These are phyloP conservation scores for Emergomyces orientalis DNA, from an alignment of 2,329 filamentous ascomycete genomes.

Conservation along the genomic window DNA sequence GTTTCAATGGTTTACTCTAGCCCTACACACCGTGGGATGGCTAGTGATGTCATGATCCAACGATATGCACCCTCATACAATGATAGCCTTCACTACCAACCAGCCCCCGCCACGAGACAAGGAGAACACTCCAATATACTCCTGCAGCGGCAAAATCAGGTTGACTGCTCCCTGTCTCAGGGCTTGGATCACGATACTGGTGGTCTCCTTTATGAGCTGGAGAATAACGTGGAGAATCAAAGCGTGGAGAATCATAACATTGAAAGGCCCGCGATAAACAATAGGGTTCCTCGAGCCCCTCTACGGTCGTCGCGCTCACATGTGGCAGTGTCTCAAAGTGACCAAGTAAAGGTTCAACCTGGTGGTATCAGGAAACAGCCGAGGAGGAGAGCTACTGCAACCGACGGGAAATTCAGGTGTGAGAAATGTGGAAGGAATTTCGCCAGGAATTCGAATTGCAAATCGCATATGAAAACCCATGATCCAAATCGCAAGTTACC, in stretches of 20 bases:
- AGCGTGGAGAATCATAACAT: constrained; percentile 9
- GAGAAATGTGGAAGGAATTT: constrained; percentile 69
- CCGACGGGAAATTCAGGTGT: constrained; percentile 63
- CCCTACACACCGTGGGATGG: not conserved
- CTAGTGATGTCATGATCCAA: constrained; percentile 6
- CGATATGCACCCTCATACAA: constrained; percentile 3
- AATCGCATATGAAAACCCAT: constrained; percentile 77
- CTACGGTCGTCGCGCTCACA: constrained; percentile 8
- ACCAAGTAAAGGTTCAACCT: not conserved
- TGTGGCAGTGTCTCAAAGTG: not conserved
- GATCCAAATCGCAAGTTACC: constrained; percentile 63
- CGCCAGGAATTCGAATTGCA: constrained; percentile 76
- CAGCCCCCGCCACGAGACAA: constrained; percentile 3
- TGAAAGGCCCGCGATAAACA: constrained; percentile 5
- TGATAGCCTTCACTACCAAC: constrained; percentile 4
- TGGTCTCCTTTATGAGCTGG: constrained; percentile 9
- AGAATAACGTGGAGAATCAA: constrained; percentile 10
- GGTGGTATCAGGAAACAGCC: constrained; percentile 9
- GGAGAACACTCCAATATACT: not conserved
- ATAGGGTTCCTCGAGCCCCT: constrained; percentile 5
- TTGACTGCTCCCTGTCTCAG: constrained; percentile 3
- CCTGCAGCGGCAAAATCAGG: constrained; percentile 18
- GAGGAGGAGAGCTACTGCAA: constrained; percentile 11
- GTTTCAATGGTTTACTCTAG: constrained; percentile 11
- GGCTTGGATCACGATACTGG: not conserved